Conservation (phyloP, 1,284 basidiomycete species). For the Phlebopus sp. region DNA sequence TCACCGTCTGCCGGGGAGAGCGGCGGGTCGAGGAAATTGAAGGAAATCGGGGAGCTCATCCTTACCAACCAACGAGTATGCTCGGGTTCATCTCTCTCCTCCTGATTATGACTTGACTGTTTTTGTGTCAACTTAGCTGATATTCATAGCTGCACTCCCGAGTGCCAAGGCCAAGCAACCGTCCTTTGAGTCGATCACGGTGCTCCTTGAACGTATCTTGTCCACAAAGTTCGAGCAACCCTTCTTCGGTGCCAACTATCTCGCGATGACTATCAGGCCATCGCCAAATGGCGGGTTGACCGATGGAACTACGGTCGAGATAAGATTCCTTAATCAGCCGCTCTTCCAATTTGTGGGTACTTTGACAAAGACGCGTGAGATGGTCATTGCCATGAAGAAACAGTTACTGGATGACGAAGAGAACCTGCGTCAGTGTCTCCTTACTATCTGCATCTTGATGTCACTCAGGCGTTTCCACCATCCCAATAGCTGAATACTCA, state of each 20-base stretch:
- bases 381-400: conserved; percentile 69
- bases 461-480: background rate
- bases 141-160: conserved; percentile 49
- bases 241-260: conserved; percentile 64
- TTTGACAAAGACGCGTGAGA: conserved; percentile 72
- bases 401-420: conserved; percentile 57
- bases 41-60: conserved; percentile 54
- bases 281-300: conserved; percentile 61
- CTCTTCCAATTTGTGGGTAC: conserved; percentile 71
- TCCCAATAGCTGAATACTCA: conserved; percentile 54
- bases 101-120: background rate
- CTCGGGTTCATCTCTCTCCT: conserved; percentile 10
- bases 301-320: conserved; percentile 59
- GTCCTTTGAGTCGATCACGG: conserved; percentile 47
- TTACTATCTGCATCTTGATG: conserved; percentile 2
- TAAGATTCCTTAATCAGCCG: conserved; percentile 63
- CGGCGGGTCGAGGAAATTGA: conserved; percentile 54
- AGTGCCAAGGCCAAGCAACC: conserved; percentile 30
- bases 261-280: conserved; percentile 64
- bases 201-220: conserved; percentile 63
- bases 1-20: conserved; percentile 46
- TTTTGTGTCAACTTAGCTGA: conserved; percentile 44
- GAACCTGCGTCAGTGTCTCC: conserved; percentile 56
- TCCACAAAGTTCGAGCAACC: conserved; percentile 75
- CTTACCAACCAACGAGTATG: conserved; percentile 73